These are phyloP conservation scores for Rhodomyrtus psidioides DNA, from an alignment of 441 rosid species.

Conservation along the genomic window DNA sequence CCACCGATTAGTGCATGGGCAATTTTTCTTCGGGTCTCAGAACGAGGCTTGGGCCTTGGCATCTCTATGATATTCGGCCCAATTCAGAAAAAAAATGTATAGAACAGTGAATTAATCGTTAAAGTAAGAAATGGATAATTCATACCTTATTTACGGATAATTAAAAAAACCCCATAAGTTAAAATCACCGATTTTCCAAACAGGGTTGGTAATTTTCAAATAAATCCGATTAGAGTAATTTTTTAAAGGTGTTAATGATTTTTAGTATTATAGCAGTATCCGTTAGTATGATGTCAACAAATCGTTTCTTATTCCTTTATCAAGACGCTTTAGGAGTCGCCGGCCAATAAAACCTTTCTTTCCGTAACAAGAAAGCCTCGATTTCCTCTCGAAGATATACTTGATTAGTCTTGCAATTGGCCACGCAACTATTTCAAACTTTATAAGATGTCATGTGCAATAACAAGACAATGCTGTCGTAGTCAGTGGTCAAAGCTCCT, in stretches of 20 bases:
- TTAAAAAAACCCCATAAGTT: not conserved
- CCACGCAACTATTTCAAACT: no score
- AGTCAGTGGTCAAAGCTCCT: not conserved
- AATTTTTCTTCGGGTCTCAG: not conserved
- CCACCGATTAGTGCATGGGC: not conserved
- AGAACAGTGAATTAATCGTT: not conserved
- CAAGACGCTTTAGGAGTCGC: no score
- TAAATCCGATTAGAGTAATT: accelerated
- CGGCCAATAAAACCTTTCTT: no score
- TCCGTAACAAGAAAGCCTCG: no score
- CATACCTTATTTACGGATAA: accelerated
- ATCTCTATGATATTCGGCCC: not conserved
- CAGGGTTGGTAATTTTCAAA: not conserved
- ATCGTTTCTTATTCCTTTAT: no score
- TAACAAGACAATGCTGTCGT: not conserved
- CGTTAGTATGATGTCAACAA: no score
- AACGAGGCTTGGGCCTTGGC: not conserved
- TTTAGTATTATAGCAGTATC: not conserved
- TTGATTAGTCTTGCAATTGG: no score
- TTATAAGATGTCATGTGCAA: not conserved
- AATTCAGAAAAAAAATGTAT: no score
- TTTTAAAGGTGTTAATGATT: accelerated
- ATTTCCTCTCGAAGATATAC: no score
- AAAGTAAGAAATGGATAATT: not conserved
- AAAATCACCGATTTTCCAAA: not conserved